Evolutionary conservation across 2,329 filamentous ascomycete species (phyloP), one percentile per base, ranked within the genome.

Genomic region (Penicillium sumatraense): DNA sequence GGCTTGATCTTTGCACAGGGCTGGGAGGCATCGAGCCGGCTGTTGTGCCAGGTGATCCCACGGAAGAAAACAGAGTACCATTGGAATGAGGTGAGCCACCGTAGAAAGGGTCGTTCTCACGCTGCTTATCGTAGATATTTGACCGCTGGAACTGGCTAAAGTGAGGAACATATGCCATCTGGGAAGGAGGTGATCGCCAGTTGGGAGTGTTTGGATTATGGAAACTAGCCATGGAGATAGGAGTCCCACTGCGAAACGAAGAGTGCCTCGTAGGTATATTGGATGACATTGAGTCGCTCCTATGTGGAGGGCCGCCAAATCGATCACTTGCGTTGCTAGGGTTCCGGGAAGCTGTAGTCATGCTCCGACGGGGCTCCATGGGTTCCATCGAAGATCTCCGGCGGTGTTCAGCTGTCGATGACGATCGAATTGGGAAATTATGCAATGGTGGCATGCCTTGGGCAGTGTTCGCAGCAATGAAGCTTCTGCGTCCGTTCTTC

Each of bases 231-330:
- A 53, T 36, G 11, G 54, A 53, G 8, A 53, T 49, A 6, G 59
- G 54, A 20, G 58, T 56, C 1, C 62, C 56, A 46, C 52, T 57
- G 11, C 61, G 56, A 18, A 60, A 18, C 0, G 63, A 66, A 10
- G 57, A 36, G 20, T 70, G 57, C 23, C 62, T 56, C 40, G 56
- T 60, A 3, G 64, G 57, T 14, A 59, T 57, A 21, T 53, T 64
- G 5, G 62, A 62, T 10, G 65, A 68, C 8, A 73, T n/a, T 7
- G 71, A 72, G 49, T 69, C 71, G 29, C 68, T 72, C 24, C 72
- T 61, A 29, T 68, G 65, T 16, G 69, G 70, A 7, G 65, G 55
- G 23, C 62, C 54, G 42, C 60, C 63, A 33, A 60, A 58, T 24
- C 63, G 62, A 46, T 71, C 65, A 26, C 61, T 62, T 9, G 63